phyloP scores from a whole-genome alignment of 2,329 filamentous ascomycete genomes.

The Claviceps sp. region DNA sequence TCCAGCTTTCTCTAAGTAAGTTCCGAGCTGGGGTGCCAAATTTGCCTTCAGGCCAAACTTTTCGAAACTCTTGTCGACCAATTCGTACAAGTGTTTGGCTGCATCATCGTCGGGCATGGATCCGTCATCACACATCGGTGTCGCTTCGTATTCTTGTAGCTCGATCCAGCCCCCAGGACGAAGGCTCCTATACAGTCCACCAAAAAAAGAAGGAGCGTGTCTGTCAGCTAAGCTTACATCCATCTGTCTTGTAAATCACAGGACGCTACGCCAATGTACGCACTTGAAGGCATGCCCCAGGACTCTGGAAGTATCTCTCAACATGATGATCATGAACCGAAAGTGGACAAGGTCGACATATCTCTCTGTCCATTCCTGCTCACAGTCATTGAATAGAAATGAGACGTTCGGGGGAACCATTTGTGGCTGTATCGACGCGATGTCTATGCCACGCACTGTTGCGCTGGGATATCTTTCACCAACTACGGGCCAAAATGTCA shows the following conservation, averaged over 20 bases:
- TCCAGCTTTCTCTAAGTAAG: constrained; percentile 7
- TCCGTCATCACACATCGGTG: constrained; percentile 22
- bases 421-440: constrained; percentile 26
- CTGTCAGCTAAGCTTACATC: neutral
- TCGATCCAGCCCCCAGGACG: constrained; percentile 32
- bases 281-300: constrained; percentile 11
- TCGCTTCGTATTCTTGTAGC: constrained; percentile 24
- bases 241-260: neutral
- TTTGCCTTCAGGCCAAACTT: constrained; percentile 10
- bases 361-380: constrained; percentile 17
- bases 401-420: constrained; percentile 28
- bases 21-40: constrained; percentile 8
- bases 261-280: neutral
- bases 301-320: constrained; percentile 9
- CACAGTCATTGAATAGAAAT: constrained; percentile 24
- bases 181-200: constrained; percentile 9
- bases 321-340: constrained; percentile 11
- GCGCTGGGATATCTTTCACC: constrained; percentile 21
- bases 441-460: constrained; percentile 23
- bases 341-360: constrained; percentile 19
- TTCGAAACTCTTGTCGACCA: constrained; percentile 6
- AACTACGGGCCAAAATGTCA: neutral
- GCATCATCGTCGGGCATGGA: constrained; percentile 12
- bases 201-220: neutral
- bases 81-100: constrained; percentile 5